Percentiles rank a stretch among this genome's conserved stretches.
Evolutionary conservation across 2,329 filamentous ascomycete species (phyloP).

Genomic region (Trichoderma citrinoviride): DNA sequence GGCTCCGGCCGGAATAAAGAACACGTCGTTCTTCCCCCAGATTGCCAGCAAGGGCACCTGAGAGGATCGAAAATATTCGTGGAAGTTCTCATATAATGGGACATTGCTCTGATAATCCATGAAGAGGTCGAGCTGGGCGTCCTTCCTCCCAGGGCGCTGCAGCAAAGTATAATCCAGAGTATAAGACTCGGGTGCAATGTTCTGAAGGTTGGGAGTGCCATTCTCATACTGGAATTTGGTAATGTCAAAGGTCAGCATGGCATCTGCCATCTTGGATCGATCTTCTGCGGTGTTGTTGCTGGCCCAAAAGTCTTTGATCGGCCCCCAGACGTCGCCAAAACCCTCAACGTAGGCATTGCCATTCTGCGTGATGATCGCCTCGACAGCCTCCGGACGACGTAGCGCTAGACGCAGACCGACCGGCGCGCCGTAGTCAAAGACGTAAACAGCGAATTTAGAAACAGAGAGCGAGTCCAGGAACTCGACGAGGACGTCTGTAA

Average conservation of each 20-base stretch:
- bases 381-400: background rate
- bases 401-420: slow-evolving; percentile 6
- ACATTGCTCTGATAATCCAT: slow-evolving; percentile 13
- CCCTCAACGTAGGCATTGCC: slow-evolving; percentile 14
- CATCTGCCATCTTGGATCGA: slow-evolving; percentile 3
- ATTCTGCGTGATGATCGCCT: slow-evolving; percentile 11
- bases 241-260: slow-evolving; percentile 13
- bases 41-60: background rate
- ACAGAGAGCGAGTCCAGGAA: slow-evolving; percentile 5
- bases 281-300: slow-evolving; percentile 7
- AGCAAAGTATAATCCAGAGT: slow-evolving; percentile 7
- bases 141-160: slow-evolving; percentile 9
- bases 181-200: slow-evolving; percentile 4
- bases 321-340: slow-evolving; percentile 11
- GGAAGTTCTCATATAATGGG: slow-evolving; percentile 5
- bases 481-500: background rate
- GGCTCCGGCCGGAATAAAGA: background rate
- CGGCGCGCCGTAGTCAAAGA: slow-evolving; percentile 13
- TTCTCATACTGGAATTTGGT: slow-evolving; percentile 17
- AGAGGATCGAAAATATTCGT: slow-evolving; percentile 1
- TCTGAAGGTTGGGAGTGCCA: background rate
- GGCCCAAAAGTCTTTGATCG: slow-evolving; percentile 13
- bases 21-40: slow-evolving; percentile 11
- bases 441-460: background rate
- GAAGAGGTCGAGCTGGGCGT: slow-evolving; percentile 12